Evolutionary conservation across 1,139 yeast genomes (phyloP).

Genomic region (Hemisphaericaspora subhashii): DNA sequence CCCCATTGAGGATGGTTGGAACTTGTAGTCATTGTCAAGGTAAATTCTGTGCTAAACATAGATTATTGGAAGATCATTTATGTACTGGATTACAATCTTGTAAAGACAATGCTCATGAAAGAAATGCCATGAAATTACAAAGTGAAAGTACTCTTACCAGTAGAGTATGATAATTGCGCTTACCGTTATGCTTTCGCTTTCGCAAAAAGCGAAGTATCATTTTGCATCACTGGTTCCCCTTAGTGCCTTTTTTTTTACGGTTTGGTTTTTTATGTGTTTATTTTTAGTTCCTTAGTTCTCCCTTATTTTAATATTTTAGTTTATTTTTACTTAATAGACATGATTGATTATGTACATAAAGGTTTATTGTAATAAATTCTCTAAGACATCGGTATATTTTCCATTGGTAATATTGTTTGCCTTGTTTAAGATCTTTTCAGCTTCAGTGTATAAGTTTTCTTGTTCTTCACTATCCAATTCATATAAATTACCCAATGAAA

Average conservation of each 20-base stretch:
- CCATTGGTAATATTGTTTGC: slow-evolving; percentile 81
- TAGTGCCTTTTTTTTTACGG: neutral
- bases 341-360: neutral
- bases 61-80: slow-evolving; percentile 81
- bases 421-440: slow-evolving; percentile 58
- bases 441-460: slow-evolving; percentile 60
- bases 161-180: slow-evolving; percentile 19
- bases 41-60: slow-evolving; percentile 83
- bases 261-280: neutral
- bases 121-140: slow-evolving; percentile 39
- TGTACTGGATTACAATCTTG: slow-evolving; percentile 79
- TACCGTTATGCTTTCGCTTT: too few relatives aligned
- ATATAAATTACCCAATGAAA: slow-evolving; percentile 72
- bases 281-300: neutral
- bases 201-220: neutral
- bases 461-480: slow-evolving; percentile 67
- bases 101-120: slow-evolving; percentile 72
- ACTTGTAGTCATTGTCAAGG: slow-evolving; percentile 87
- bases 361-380: slow-evolving; percentile 31
- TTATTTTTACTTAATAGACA: slow-evolving; percentile 1
- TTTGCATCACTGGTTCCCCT: neutral
- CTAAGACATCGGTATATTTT: slow-evolving; percentile 60
- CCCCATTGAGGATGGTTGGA: slow-evolving; percentile 82
- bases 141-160: slow-evolving; percentile 42
- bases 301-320: neutral